These are phyloP conservation scores for Penicillium arizonense DNA, from an alignment of 495 filamentous ascomycete species.

Conservation along the genomic window DNA sequence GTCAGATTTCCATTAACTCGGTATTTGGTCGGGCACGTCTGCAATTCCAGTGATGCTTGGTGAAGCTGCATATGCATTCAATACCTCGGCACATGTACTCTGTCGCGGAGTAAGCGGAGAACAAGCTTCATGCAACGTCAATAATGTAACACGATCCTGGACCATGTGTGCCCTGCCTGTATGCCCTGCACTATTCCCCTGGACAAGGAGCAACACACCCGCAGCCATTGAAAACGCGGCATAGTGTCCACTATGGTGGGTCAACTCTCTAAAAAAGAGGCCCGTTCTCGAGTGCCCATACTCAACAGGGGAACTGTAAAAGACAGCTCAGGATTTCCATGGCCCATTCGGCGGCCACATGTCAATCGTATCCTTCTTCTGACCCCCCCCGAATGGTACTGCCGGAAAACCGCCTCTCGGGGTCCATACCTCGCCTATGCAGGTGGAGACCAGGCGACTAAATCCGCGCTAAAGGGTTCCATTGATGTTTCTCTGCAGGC, in stretches of 20 bases:
- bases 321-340: neutral
- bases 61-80: neutral
- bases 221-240: neutral
- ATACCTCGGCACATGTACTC: neutral
- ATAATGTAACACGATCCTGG: neutral
- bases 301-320: neutral
- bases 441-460: conserved; percentile 10
- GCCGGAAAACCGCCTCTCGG: neutral
- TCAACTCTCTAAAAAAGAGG: neutral
- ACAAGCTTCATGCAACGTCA: neutral
- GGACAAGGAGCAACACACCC: neutral
- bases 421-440: conserved; percentile 4
- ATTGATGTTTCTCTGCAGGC: conserved; percentile 8
- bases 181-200: too few species aligned
- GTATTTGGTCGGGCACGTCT: too few species aligned
- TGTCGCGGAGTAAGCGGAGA: neutral
- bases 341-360: neutral
- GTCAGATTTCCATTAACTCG: too few species aligned
- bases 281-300: neutral
- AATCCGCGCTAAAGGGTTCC: conserved; percentile 9
- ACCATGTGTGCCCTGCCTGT: neutral
- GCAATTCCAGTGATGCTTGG: too few species aligned
- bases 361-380: conserved; percentile 1
- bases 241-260: neutral
- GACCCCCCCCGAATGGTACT: neutral